Percentiles rank a stretch among this genome's conserved stretches.
Evolutionary conservation across 495 filamentous ascomycete species (phyloP).

Genomic region (Achaetomiella virescens): DNA sequence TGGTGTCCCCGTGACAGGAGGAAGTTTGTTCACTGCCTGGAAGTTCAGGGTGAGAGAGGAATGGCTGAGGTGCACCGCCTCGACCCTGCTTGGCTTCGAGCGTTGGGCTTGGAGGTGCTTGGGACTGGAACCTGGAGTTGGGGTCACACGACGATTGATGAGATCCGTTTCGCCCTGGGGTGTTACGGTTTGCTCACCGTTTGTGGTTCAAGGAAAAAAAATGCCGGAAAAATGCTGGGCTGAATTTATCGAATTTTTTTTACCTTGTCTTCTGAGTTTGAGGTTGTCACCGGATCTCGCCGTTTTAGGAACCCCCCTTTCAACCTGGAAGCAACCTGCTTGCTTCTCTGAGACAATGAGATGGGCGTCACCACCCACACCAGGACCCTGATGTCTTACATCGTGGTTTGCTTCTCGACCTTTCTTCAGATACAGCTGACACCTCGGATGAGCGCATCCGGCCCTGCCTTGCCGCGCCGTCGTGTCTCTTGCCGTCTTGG

Average conservation of each 20-base stretch:
- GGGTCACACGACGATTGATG: not conserved
- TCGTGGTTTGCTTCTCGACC: constrained; percentile 6
- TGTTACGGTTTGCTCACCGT: not conserved
- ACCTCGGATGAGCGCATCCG: constrained; percentile 4
- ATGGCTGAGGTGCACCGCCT: constrained; percentile 7
- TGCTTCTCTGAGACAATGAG: not conserved
- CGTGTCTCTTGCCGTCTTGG: constrained; percentile 4
- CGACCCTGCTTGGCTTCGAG: constrained; percentile 1
- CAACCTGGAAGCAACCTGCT: not conserved
- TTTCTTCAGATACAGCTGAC: constrained; percentile 5
- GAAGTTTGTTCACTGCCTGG: not conserved
- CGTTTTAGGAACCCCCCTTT: not conserved
- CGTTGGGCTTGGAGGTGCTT: not conserved
- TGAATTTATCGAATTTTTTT: constrained; percentile 6
- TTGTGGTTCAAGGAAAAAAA: not conserved
- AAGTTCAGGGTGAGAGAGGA: not conserved
- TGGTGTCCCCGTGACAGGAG: no score
- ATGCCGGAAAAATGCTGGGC: not conserved
- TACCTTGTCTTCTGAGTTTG: not conserved
- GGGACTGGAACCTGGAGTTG: not conserved
- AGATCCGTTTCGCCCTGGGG: not conserved
- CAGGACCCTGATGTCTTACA: constrained; percentile 8
- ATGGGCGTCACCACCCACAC: not conserved
- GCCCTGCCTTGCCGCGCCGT: not conserved
- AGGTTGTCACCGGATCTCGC: not conserved